phyloP scores from a whole-genome alignment of 208 protist species.

The Sergeia podlipaevii region DNA sequence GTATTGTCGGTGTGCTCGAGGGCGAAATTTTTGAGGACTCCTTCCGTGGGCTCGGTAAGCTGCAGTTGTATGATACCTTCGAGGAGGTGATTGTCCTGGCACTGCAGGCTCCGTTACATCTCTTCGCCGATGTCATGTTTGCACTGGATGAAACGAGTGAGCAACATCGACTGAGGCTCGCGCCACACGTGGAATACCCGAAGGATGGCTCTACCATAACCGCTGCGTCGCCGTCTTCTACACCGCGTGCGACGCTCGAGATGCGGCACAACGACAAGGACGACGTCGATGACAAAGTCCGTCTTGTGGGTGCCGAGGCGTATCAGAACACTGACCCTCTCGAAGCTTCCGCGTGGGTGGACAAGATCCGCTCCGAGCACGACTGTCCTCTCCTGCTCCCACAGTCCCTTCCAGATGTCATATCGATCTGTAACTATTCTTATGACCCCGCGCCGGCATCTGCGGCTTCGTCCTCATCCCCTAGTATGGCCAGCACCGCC shows the following conservation, averaged over 20 bases:
- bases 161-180: slow-evolving; percentile 20
- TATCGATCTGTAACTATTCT: slow-evolving; percentile 61
- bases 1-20: slow-evolving; percentile 39
- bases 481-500: background rate
- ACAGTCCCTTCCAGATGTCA: slow-evolving; percentile 40
- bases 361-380: background rate
- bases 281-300: slow-evolving; percentile 2
- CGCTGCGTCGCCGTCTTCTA: too few relatives aligned
- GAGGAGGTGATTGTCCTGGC: slow-evolving; percentile 38
- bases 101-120: slow-evolving; percentile 32
- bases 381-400: slow-evolving; percentile 47
- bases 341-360: slow-evolving; percentile 1
- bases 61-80: slow-evolving; percentile 46
- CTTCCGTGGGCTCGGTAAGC: slow-evolving; percentile 16
- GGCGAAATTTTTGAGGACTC: slow-evolving; percentile 34
- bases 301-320: background rate
- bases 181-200: slow-evolving; percentile 13
- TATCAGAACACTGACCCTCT: background rate
- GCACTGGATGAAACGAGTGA: slow-evolving; percentile 67
- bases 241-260: too few relatives aligned
- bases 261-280: too few relatives aligned
- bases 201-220: background rate
- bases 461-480: background rate
- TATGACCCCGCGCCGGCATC: slow-evolving; percentile 13
- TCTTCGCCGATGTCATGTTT: slow-evolving; percentile 68